Evolutionary conservation across 495 filamentous ascomycete genomes (phyloP).

Genomic region (Trichoderma erinaceum): DNA sequence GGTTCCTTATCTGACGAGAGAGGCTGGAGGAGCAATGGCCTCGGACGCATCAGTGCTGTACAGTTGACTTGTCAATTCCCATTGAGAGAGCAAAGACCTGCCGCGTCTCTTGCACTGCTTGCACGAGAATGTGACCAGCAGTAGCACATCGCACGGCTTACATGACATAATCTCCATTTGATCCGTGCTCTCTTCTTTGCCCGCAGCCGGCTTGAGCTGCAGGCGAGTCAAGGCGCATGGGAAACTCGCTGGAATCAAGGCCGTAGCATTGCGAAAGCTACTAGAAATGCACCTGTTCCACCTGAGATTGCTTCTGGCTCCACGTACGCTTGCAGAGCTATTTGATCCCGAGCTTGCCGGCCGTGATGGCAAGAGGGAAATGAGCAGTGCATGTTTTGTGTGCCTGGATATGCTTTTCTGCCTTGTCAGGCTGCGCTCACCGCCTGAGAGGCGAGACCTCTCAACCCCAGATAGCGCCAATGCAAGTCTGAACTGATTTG

Average conservation of each 20-base stretch:
- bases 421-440: not conserved
- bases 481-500: constrained; percentile 2
- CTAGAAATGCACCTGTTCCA: not conserved
- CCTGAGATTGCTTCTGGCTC: not conserved
- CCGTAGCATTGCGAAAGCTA: too few species aligned
- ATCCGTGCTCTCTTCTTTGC: not conserved
- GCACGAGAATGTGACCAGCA: not conserved
- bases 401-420: not conserved
- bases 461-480: not conserved
- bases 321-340: not conserved
- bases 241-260: not conserved
- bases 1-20: not conserved
- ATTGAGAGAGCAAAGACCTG: too few species aligned
- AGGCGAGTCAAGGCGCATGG: not conserved
- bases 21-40: not conserved
- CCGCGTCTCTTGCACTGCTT: not conserved
- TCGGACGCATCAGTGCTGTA: not conserved
- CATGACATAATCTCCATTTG: not conserved
- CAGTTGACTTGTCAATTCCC: too few species aligned
- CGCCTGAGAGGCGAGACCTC: not conserved
- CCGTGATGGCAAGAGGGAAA: not conserved
- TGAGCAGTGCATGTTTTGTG: not conserved
- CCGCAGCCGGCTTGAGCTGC: not conserved
- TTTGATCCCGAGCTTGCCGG: not conserved
- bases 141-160: not conserved